phyloP scores from a whole-genome alignment of 768 basidiomycete species.

The Boletales sp. region DNA sequence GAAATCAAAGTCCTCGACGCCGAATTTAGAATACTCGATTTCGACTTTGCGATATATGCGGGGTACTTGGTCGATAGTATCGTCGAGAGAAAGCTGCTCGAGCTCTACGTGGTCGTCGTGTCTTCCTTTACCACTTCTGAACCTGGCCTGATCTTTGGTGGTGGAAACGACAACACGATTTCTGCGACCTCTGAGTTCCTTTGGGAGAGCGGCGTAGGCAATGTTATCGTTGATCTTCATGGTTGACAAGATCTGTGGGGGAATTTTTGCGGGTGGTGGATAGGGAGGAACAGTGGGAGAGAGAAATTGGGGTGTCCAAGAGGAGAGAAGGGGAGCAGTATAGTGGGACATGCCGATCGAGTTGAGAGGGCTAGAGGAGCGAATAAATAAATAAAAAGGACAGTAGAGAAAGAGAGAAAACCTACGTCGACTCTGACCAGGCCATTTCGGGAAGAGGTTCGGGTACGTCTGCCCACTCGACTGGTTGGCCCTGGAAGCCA shows the following conservation, averaged over 20 bases:
- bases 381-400: background rate
- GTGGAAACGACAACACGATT: slow-evolving; percentile 60
- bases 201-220: slow-evolving; percentile 85
- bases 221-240: slow-evolving; percentile 89
- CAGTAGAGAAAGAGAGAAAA: background rate
- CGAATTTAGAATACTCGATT: slow-evolving; percentile 98
- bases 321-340: slow-evolving; percentile 67
- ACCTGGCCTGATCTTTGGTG: slow-evolving; percentile 64
- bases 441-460: slow-evolving; percentile 65
- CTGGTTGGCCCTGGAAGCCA: slow-evolving; percentile 83
- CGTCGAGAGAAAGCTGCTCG: slow-evolving; percentile 51
- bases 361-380: slow-evolving; percentile 68
- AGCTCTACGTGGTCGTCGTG: slow-evolving; percentile 50
- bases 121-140: slow-evolving; percentile 75
- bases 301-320: slow-evolving; percentile 54
- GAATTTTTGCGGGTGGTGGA: slow-evolving; percentile 75
- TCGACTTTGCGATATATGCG: slow-evolving; percentile 87
- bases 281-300: slow-evolving; percentile 43
- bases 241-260: slow-evolving; percentile 65
- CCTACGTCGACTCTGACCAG: slow-evolving; percentile 85
- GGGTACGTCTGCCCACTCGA: slow-evolving; percentile 80
- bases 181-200: slow-evolving; percentile 77
- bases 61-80: slow-evolving; percentile 61
- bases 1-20: slow-evolving; percentile 98
- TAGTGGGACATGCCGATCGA: slow-evolving; percentile 88